Evolutionary conservation across 2,329 filamentous ascomycete species (phyloP).

Genomic region (Purpureocillium takamizusanense): DNA sequence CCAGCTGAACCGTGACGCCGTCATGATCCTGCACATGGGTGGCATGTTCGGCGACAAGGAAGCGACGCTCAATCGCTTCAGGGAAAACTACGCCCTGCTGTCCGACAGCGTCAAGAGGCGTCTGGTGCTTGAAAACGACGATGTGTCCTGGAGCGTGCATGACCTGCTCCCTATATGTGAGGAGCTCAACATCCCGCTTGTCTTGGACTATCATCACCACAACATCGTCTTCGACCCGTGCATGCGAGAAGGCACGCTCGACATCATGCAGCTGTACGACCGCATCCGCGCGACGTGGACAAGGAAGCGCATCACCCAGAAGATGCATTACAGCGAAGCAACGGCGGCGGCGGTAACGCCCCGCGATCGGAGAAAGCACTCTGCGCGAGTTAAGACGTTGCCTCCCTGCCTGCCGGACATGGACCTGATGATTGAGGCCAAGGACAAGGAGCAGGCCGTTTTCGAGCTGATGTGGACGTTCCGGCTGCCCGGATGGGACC

Average conservation of each 20-base stretch:
- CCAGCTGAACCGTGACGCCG: constrained; percentile 73
- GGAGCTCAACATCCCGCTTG: constrained; percentile 86
- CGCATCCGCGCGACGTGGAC: constrained; percentile 79
- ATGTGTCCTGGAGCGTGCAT: constrained; percentile 87
- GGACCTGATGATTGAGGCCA: constrained; percentile 99
- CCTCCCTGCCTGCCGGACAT: constrained; percentile 76
- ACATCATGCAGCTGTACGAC: constrained; percentile 65
- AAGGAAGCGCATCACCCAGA: constrained; percentile 76
- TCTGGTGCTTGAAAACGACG: constrained; percentile 88
- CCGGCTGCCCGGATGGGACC: constrained; percentile 70
- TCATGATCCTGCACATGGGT: constrained; percentile 93
- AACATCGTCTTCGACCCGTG: constrained; percentile 79
- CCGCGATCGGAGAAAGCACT: constrained; percentile 76
- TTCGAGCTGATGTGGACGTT: constrained; percentile 89
- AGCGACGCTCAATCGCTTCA: constrained; percentile 70
- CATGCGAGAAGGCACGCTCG: constrained; percentile 73
- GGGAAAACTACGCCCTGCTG: constrained; percentile 60
- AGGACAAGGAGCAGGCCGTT: constrained; percentile 94
- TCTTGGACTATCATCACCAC: constrained; percentile 91
- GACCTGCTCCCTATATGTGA: constrained; percentile 85
- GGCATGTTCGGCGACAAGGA: constrained; percentile 81
- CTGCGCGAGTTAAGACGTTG: constrained; percentile 65
- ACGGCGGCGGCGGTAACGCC: constrained; percentile 55
- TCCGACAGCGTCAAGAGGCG: constrained; percentile 66
- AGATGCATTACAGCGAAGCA: constrained; percentile 94